Evolutionary conservation across 768 basidiomycete species (phyloP), one percentile per base, ranked within the genome.

Genomic region (Russula compacta): DNA sequence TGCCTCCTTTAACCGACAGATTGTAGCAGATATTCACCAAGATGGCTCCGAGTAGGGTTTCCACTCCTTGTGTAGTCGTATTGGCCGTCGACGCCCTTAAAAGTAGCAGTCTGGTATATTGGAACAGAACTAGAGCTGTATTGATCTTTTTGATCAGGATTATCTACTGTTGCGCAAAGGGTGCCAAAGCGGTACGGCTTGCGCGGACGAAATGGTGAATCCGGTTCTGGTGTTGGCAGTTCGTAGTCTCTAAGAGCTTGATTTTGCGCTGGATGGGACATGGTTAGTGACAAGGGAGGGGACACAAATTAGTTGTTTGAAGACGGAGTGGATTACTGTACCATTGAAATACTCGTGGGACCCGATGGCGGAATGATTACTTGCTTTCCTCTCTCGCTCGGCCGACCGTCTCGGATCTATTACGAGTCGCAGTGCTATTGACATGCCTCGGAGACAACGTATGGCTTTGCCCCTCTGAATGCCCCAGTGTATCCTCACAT

Each of bases 81-180:
- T 68, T 86, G 82, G 54, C 88, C 90, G 17, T 79, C 81, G 46
- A 95, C 76, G 49, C 95, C 97, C 76, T 98, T 98, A 83, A 99
- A 98, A 0, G 97, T 99, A 8, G 97, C 84, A 1, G 93, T 89
- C 76, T 98, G 97, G 75, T 98, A 99, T 74, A 99, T 98, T 21
- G 97, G 97, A 1, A 98, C 92, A 7, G 88, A 89, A 67, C 89
- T 92, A 61, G 91, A 86, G 19, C 94, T 94, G 71, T 94, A 88
- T 75, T 98, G 95, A 75, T 99, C 95, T 73, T 95, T 95, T 75
- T 87, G 88, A 58, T 81, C 80, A 0, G 92, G 92, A 66, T 92
- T 91, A 68, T 95, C 93, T 59, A 95, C 92, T 5, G 92, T 94
- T 24, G 89, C 93, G 62, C 91, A 92, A 60, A 91, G 76, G 15